phyloP scores from a whole-genome alignment of 805 yeast genomes.

The Candida michaelii region DNA sequence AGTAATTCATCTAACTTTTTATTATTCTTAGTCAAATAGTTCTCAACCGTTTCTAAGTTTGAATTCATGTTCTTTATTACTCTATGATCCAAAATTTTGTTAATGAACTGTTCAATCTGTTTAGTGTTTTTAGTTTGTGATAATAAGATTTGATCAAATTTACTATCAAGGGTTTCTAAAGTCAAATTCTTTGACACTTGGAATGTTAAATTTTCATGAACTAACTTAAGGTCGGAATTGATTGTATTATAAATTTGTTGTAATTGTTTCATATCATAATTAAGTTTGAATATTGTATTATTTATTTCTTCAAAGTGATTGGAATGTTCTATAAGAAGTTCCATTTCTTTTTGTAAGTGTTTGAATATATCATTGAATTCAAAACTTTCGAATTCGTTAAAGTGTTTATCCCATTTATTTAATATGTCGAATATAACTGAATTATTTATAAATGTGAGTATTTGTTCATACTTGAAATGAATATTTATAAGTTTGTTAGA shows the following conservation, averaged over 20 bases:
- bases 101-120: conserved; percentile 3
- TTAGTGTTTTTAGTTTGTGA: conserved; percentile 1
- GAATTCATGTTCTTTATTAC: conserved; percentile 10
- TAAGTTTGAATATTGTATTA: conserved; percentile 9
- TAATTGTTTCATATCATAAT: conserved; percentile 10
- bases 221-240: conserved; percentile 2
- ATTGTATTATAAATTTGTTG: conserved; percentile 8
- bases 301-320: conserved; percentile 12
- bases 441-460: neutral
- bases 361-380: conserved; percentile 4
- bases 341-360: conserved; percentile 2
- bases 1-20: conserved; percentile 8
- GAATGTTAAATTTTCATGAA: conserved; percentile 6
- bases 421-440: neutral
- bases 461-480: conserved; percentile 5
- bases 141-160: conserved; percentile 7
- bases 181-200: conserved; percentile 8
- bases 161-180: conserved; percentile 6
- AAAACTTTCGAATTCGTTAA: neutral
- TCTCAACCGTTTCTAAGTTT: conserved; percentile 10
- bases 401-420: conserved; percentile 5
- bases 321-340: neutral
- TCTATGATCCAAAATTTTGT: conserved; percentile 5
- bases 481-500: conserved; percentile 23
- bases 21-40: conserved; percentile 1